Percentiles rank a stretch among this genome's conserved stretches.
Evolutionary conservation across 129 eudicot genomes (phyloP).

Genomic region (Helichrysum umbraculigerum): DNA sequence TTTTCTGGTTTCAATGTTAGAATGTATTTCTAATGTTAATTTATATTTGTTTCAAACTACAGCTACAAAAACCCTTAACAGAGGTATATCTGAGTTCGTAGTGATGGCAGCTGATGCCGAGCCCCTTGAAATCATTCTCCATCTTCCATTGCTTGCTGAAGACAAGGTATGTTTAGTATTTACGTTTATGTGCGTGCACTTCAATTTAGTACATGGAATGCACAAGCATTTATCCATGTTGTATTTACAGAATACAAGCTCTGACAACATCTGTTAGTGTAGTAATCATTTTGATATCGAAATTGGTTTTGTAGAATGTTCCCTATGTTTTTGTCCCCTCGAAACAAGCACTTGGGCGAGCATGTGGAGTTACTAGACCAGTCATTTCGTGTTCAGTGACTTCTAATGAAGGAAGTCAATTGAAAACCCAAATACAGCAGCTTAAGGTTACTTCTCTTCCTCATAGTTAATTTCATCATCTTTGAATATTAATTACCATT

Average conservation of each 20-base stretch:
- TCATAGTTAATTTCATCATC: neutral
- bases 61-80: constrained; percentile 83
- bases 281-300: neutral
- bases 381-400: constrained; percentile 90
- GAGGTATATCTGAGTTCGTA: constrained; percentile 80
- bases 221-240: neutral
- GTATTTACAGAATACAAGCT: neutral
- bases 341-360: constrained; percentile 87
- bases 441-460: constrained; percentile 51
- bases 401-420: constrained; percentile 80
- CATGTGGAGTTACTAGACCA: constrained; percentile 88
- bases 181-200: neutral
- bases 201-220: too few species aligned
- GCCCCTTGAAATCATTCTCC: constrained; percentile 80
- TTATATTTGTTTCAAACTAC: constrained; percentile 7
- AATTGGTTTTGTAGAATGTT: constrained; percentile 57
- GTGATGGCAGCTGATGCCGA: constrained; percentile 86
- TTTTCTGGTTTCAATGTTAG: neutral
- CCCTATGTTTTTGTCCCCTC: constrained; percentile 92
- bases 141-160: constrained; percentile 82
- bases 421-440: constrained; percentile 82
- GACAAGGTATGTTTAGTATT: constrained; percentile 51
- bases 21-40: constrained; percentile 5
- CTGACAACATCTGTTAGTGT: neutral
- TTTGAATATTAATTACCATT: neutral